Conservation (phyloP, 1,284 basidiomycete genomes). For the Cryptococcus sp. region DNA sequence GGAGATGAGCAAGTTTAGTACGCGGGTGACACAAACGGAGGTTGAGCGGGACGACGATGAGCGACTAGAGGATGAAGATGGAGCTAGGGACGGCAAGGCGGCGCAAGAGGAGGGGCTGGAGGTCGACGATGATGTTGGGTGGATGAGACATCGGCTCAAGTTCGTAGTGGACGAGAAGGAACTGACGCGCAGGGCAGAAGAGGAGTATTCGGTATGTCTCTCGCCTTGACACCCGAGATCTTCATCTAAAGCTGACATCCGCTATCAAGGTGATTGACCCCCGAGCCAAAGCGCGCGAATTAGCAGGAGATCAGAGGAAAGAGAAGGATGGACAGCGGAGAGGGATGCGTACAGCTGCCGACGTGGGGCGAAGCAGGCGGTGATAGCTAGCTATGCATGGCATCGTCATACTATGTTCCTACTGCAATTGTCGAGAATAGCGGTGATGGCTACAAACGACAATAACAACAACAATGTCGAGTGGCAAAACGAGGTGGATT, state of each 20-base stretch:
- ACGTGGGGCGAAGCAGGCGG: constrained; percentile 20
- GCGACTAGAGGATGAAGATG: constrained; percentile 42
- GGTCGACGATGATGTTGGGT: constrained; percentile 77
- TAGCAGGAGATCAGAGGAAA: constrained; percentile 23
- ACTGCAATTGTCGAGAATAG: background rate
- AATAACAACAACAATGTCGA: constrained; percentile 2
- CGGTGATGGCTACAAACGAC: background rate
- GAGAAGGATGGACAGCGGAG: constrained; percentile 18
- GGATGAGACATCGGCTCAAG: constrained; percentile 72
- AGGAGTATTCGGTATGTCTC: constrained; percentile 78
- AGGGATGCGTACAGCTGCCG: constrained; percentile 21
- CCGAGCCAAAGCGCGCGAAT: constrained; percentile 47
- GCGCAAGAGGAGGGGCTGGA: constrained; percentile 63
- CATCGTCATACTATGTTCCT: background rate
- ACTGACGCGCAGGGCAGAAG: constrained; percentile 74
- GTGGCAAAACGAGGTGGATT: constrained; percentile 7
- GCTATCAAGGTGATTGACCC: constrained; percentile 51
- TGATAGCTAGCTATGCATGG: background rate
- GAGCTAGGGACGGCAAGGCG: constrained; percentile 21
- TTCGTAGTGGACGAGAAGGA: constrained; percentile 73
- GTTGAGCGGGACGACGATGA: constrained; percentile 29
- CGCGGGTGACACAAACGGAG: constrained; percentile 57
- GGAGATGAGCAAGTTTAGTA: constrained; percentile 70
- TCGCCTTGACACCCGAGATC: background rate
- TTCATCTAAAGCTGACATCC: background rate